Conservation (phyloP, 2,329 filamentous ascomycete species). For the Amylocarpus encephaloides region DNA sequence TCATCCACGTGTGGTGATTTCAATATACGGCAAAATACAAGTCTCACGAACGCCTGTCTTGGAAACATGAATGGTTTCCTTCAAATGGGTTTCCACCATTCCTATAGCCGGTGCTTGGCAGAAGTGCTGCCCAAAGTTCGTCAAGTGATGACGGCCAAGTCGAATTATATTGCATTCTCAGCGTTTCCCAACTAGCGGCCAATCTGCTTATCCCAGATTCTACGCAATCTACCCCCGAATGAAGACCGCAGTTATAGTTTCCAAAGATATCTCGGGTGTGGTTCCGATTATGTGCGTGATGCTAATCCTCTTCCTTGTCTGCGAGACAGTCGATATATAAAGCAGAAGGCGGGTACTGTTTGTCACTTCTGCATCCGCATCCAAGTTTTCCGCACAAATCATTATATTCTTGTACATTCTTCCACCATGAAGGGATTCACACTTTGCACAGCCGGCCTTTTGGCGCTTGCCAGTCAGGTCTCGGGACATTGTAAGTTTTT, state of each 20-base stretch:
- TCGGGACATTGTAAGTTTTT: constrained; percentile 19
- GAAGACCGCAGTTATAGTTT: not conserved
- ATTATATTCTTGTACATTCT: not conserved
- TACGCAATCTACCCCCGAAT: too few species aligned
- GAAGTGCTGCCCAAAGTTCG: not conserved
- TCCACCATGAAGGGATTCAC: constrained; percentile 19
- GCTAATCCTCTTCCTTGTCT: too few species aligned
- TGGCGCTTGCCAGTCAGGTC: constrained; percentile 17
- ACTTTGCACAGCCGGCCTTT: constrained; percentile 8
- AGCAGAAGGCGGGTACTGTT: too few species aligned
- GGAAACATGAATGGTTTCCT: not conserved
- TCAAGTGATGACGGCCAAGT: constrained; percentile 4
- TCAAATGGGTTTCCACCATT: not conserved
- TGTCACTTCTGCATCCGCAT: too few species aligned
- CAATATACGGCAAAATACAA: not conserved
- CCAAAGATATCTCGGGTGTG: not conserved
- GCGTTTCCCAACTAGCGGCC: too few species aligned
- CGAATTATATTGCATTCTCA: not conserved
- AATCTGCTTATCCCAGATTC: too few species aligned
- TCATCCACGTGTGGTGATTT: not conserved
- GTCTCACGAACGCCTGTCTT: not conserved
- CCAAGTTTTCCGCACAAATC: not conserved
- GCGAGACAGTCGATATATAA: not conserved
- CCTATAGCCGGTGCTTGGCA: not conserved
- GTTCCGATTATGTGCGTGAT: not conserved